phyloP scores from a whole-genome alignment of 2,329 filamentous ascomycete species.

The Fusarium nanum region DNA sequence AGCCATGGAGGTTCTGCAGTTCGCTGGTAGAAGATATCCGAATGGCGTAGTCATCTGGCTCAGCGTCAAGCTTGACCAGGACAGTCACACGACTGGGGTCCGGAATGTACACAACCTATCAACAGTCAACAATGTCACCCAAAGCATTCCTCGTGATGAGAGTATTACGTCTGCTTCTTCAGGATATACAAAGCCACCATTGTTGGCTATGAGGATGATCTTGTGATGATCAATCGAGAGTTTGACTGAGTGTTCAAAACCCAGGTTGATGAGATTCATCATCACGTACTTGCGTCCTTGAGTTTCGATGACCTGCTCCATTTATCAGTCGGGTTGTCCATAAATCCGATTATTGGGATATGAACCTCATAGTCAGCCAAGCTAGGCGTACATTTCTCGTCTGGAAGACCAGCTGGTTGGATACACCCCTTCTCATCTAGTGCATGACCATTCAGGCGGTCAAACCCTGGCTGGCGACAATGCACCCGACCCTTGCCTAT shows the following conservation, averaged over 20 bases:
- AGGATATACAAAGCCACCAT: slow-evolving; percentile 11
- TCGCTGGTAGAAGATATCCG: not conserved
- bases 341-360: fast-evolving
- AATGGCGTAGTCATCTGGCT: slow-evolving; percentile 1
- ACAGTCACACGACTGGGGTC: slow-evolving; percentile 6
- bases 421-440: slow-evolving; percentile 10
- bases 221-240: slow-evolving; percentile 5
- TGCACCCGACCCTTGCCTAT: slow-evolving; percentile 11
- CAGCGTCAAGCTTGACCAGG: not conserved
- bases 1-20: not conserved
- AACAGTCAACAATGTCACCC: not conserved
- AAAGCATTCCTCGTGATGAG: not conserved
- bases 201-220: slow-evolving; percentile 5
- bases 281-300: not conserved
- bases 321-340: not conserved
- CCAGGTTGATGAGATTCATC: slow-evolving; percentile 13
- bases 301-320: not conserved
- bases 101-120: slow-evolving; percentile 1
- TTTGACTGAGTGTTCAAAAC: slow-evolving; percentile 9
- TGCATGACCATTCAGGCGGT: not conserved
- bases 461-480: not conserved
- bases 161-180: not conserved
- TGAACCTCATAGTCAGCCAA: slow-evolving; percentile 3
- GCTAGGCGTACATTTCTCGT: not conserved
- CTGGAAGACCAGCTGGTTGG: not conserved